Conservation (phyloP, 2,329 filamentous ascomycete genomes). For the Cercospora sp. region DNA sequence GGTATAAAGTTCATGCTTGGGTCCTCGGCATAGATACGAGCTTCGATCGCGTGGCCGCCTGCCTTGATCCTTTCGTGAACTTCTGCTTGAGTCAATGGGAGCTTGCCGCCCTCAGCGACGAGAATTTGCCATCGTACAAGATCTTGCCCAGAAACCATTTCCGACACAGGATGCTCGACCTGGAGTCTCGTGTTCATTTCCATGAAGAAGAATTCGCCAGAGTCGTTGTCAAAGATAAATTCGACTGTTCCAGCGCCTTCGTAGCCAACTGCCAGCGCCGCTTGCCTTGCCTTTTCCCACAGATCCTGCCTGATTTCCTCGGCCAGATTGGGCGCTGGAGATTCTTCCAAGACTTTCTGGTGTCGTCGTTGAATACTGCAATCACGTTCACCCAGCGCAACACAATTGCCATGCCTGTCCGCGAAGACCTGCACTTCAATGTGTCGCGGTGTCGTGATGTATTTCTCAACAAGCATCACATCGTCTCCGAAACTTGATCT, state of each 20-base stretch:
- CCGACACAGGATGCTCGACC: conserved; percentile 93
- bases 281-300: conserved; percentile 65
- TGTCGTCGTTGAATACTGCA: conserved; percentile 67
- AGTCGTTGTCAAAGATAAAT: conserved; percentile 69
- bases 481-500: conserved; percentile 66
- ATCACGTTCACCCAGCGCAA: conserved; percentile 65
- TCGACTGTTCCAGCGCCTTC: conserved; percentile 68
- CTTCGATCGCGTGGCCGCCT: conserved; percentile 87
- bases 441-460: conserved; percentile 66
- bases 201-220: conserved; percentile 68
- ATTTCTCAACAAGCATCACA: conserved; percentile 67
- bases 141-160: conserved; percentile 73
- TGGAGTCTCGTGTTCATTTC: conserved; percentile 81
- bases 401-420: conserved; percentile 64
- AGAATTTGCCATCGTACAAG: conserved; percentile 94
- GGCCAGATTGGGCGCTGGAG: conserved; percentile 62
- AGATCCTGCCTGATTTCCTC: conserved; percentile 62
- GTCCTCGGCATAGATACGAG: conserved; percentile 94
- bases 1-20: conserved; percentile 90
- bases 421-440: conserved; percentile 69
- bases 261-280: conserved; percentile 64
- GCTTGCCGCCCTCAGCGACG: conserved; percentile 70
- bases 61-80: conserved; percentile 69
- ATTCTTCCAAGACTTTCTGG: conserved; percentile 68
- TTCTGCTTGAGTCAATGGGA: conserved; percentile 66